These are phyloP conservation scores for Xylaria multiplex DNA, from an alignment of 2,329 filamentous ascomycete genomes.

Conservation along the genomic window DNA sequence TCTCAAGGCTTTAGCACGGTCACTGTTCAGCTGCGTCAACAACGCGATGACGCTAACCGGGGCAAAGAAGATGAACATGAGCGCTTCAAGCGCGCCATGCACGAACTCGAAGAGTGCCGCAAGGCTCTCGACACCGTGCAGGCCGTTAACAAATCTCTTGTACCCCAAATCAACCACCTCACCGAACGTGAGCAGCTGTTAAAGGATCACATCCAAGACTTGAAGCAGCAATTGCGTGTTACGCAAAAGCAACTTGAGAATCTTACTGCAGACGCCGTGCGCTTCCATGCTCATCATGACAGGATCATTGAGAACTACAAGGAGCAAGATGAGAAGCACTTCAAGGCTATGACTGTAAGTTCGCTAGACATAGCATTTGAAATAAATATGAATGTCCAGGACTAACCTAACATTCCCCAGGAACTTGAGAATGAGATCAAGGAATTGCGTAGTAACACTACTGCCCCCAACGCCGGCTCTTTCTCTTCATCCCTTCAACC, in stretches of 20 bases:
- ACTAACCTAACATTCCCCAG: constrained; percentile 34
- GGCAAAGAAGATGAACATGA: constrained; percentile 30
- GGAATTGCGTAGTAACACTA: constrained; percentile 19
- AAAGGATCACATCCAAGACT: constrained; percentile 35
- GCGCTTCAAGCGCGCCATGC: constrained; percentile 28
- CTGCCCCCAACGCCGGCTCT: background rate
- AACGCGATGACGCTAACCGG: constrained; percentile 36
- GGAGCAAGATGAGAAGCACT: constrained; percentile 41
- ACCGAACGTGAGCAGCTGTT: constrained; percentile 34
- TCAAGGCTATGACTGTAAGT: constrained; percentile 43
- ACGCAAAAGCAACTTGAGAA: constrained; percentile 29
- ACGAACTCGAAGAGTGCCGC: constrained; percentile 16
- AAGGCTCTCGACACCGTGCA: constrained; percentile 20
- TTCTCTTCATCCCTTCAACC: constrained; percentile 17
- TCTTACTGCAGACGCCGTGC: constrained; percentile 26
- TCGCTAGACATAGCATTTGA: background rate
- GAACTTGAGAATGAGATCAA: constrained; percentile 37
- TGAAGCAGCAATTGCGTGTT: constrained; percentile 26
- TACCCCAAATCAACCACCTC: constrained; percentile 15
- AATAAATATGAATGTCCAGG: background rate
- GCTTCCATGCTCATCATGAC: constrained; percentile 40
- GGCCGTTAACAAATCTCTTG: constrained; percentile 10
- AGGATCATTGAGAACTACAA: constrained; percentile 36
- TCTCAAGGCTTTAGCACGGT: constrained; percentile 36
- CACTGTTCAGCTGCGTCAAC: constrained; percentile 29